Conservation (phyloP, 352 stramenopile genomes). For the Phytophthora idaei region DNA sequence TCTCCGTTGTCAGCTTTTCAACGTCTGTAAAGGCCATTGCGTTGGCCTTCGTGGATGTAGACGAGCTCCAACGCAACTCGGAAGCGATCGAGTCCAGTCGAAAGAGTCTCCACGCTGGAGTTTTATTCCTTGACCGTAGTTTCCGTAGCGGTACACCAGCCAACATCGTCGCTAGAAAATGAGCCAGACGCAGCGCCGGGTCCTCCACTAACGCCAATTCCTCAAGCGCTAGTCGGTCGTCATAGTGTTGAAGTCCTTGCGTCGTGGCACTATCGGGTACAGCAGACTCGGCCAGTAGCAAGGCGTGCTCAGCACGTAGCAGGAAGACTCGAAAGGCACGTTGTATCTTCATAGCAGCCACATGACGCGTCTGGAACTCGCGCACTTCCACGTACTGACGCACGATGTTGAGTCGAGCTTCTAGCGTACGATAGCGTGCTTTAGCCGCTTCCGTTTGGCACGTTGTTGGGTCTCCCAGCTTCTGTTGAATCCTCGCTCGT, state of each 20-base stretch:
- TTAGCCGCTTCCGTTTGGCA: constrained; percentile 23
- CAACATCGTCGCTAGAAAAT: constrained; percentile 70
- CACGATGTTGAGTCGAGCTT: constrained; percentile 49
- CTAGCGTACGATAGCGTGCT: constrained; percentile 28
- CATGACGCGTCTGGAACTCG: constrained; percentile 62
- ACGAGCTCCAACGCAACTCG: constrained; percentile 64
- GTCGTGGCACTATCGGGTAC: constrained; percentile 46
- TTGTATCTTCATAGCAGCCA: constrained; percentile 64
- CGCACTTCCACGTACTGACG: constrained; percentile 60
- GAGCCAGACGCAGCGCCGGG: constrained; percentile 44
- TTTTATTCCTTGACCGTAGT: constrained; percentile 54
- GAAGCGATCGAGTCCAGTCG: constrained; percentile 62
- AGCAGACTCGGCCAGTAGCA: constrained; percentile 62
- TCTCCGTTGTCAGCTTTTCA: constrained; percentile 43
- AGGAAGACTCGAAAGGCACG: constrained; percentile 52
- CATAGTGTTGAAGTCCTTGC: constrained; percentile 51
- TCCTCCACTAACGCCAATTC: constrained; percentile 62
- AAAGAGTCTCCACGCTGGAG: constrained; percentile 63
- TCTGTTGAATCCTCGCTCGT: constrained; percentile 16
- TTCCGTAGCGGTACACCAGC: constrained; percentile 70
- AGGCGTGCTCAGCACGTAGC: constrained; percentile 49
- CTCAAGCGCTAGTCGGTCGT: constrained; percentile 67
- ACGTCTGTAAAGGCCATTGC: constrained; percentile 57
- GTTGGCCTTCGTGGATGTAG: constrained; percentile 29
- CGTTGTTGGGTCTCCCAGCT: constrained; percentile 36